phyloP scores from a whole-genome alignment of 805 yeast species.

The Yarrowia sp. region DNA sequence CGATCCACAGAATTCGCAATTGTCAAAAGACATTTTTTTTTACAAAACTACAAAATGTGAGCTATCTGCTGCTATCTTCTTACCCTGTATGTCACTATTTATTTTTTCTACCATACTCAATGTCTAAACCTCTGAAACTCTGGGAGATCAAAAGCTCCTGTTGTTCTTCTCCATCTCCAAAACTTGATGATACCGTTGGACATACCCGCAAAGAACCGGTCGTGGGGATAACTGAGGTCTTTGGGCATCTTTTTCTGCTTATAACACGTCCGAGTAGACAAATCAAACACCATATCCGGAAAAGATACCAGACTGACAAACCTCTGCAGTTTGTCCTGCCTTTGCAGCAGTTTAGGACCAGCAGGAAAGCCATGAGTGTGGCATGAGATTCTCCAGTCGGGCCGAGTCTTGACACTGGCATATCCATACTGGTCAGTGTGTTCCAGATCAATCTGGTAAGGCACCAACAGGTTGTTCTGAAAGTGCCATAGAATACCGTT shows the following conservation, averaged over 20 bases:
- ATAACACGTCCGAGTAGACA: constrained; percentile 6
- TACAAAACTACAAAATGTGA: too few species aligned
- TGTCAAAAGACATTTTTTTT: not conserved
- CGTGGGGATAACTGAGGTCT: constrained; percentile 3
- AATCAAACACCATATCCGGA: constrained; percentile 7
- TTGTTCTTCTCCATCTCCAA: constrained; percentile 12
- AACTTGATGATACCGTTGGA: not conserved
- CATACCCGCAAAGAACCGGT: constrained; percentile 1
- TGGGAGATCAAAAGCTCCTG: constrained; percentile 11
- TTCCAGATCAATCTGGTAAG: constrained; percentile 3
- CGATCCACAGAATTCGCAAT: constrained; percentile 66
- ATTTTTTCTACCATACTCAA: not conserved
- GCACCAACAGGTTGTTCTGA: not conserved
- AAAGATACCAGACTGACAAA: constrained; percentile 1
- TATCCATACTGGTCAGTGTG: not conserved
- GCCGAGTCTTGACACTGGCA: not conserved
- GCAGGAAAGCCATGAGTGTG: constrained; percentile 3
- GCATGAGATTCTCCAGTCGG: constrained; percentile 1
- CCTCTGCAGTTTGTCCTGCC: constrained; percentile 6
- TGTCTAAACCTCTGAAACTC: not conserved
- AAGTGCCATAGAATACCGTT: constrained; percentile 19
- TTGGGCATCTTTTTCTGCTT: not conserved
- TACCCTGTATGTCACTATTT: not conserved
- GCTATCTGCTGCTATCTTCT: too few species aligned
- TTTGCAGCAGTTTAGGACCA: not conserved